Evolutionary conservation across 257 asterid species (phyloP).

Genomic region (Haberlea rhodopensis): DNA sequence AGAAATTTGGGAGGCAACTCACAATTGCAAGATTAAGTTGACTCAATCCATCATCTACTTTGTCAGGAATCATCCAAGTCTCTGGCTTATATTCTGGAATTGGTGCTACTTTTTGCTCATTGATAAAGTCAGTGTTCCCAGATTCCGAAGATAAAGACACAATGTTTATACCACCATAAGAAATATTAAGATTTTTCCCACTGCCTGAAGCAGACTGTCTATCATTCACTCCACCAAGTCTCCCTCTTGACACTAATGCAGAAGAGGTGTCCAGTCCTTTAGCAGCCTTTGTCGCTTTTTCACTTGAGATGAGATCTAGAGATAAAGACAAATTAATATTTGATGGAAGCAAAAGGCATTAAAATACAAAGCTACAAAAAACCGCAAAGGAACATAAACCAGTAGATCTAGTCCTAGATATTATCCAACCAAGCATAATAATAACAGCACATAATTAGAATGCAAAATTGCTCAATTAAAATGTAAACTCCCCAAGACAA

Average conservation of each 20-base stretch:
- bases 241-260: slow-evolving; percentile 42
- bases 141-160: slow-evolving; percentile 52
- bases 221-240: slow-evolving; percentile 33
- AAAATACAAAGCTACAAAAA: slow-evolving; percentile 25
- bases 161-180: slow-evolving; percentile 33
- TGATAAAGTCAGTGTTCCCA: slow-evolving; percentile 33
- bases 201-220: slow-evolving; percentile 37
- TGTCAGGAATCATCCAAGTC: slow-evolving; percentile 66
- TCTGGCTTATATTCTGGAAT: slow-evolving; percentile 57
- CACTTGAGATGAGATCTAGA: slow-evolving; percentile 34
- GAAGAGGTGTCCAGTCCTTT: slow-evolving; percentile 42
- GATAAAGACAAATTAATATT: slow-evolving; percentile 24
- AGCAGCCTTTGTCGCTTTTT: slow-evolving; percentile 33
- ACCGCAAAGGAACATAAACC: slow-evolving; percentile 17
- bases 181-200: slow-evolving; percentile 35
- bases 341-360: slow-evolving; percentile 25
- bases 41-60: slow-evolving; percentile 47
- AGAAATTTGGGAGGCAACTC: slow-evolving; percentile 30
- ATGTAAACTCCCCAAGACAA: background rate
- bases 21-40: slow-evolving; percentile 96
- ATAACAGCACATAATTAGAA: background rate
- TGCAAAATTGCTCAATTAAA: background rate
- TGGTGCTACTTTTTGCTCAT: slow-evolving; percentile 40
- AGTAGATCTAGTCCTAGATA: slow-evolving; percentile 13
- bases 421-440: background rate